These are phyloP conservation scores for Lipomyces kockii DNA, from an alignment of 805 yeast genomes.

Conservation along the genomic window DNA sequence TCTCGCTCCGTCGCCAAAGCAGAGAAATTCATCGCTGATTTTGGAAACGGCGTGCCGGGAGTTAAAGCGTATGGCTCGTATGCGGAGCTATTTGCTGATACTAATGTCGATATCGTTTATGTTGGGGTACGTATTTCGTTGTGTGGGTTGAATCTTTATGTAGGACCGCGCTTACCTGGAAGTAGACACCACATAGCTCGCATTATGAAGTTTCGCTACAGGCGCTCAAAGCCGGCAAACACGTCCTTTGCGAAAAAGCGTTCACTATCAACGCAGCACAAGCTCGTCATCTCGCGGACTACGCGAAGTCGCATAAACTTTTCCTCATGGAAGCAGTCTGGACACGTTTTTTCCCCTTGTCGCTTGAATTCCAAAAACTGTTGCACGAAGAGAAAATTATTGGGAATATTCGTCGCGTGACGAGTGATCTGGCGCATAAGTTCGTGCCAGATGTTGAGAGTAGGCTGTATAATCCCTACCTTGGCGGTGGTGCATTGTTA, in stretches of 20 bases:
- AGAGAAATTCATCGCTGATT: slow-evolving; percentile 39
- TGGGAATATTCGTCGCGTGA: slow-evolving; percentile 55
- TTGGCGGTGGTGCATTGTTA: slow-evolving; percentile 62
- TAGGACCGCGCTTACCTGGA: neutral
- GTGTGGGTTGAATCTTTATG: neutral
- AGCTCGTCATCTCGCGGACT: slow-evolving; percentile 49
- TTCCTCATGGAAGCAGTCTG: slow-evolving; percentile 61
- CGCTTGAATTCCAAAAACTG: slow-evolving; percentile 46
- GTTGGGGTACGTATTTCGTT: slow-evolving; percentile 40
- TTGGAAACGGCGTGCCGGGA: slow-evolving; percentile 37
- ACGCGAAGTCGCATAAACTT: slow-evolving; percentile 52
- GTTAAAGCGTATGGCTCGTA: slow-evolving; percentile 44
- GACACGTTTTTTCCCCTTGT: slow-evolving; percentile 51
- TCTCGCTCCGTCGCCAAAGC: slow-evolving; percentile 41
- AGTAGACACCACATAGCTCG: slow-evolving; percentile 53
- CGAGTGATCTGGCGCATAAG: slow-evolving; percentile 9
- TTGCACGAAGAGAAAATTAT: slow-evolving; percentile 48
- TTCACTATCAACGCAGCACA: slow-evolving; percentile 54
- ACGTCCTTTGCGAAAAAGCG: slow-evolving; percentile 61
- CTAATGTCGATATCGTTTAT: slow-evolving; percentile 54
- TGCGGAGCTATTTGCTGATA: slow-evolving; percentile 50
- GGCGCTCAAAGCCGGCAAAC: slow-evolving; percentile 52
- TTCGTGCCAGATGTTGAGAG: slow-evolving; percentile 41
- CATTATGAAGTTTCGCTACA: slow-evolving; percentile 52
- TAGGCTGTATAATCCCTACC: slow-evolving; percentile 51